Conservation (phyloP, 768 basidiomycete genomes). For the Leccinum imitatum region DNA sequence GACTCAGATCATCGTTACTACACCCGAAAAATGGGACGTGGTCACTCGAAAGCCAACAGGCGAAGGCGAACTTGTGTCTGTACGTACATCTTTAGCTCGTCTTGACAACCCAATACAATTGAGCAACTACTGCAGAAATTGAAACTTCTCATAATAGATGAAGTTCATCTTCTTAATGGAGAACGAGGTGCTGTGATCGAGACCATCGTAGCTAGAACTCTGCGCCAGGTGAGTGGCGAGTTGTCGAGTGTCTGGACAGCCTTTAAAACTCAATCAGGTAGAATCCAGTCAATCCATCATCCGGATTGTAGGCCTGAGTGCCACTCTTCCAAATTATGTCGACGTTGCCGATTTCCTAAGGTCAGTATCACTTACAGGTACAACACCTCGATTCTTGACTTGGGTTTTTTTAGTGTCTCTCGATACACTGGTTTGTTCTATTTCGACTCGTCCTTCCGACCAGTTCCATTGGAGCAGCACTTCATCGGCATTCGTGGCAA, state of each 20-base stretch:
- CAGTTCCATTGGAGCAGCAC: slow-evolving; percentile 95
- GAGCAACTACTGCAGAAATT: slow-evolving; percentile 56
- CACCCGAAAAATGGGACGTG: slow-evolving; percentile 99
- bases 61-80: slow-evolving; percentile 94
- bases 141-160: slow-evolving; percentile 95
- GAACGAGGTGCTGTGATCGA: slow-evolving; percentile 98
- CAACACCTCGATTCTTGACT: slow-evolving; percentile 1
- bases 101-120: background rate
- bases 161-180: slow-evolving; percentile 95
- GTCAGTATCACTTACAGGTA: slow-evolving; percentile 39
- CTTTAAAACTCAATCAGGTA: slow-evolving; percentile 50
- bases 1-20: slow-evolving; percentile 98
- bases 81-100: slow-evolving; percentile 36
- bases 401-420: slow-evolving; percentile 63
- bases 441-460: slow-evolving; percentile 96
- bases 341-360: slow-evolving; percentile 95
- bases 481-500: slow-evolving; percentile 94
- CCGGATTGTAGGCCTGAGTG: slow-evolving; percentile 93
- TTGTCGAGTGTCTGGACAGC: background rate
- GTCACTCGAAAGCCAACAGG: slow-evolving; percentile 96
- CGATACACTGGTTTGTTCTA: slow-evolving; percentile 87
- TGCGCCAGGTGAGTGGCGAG: slow-evolving; percentile 65
- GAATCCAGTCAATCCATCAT: slow-evolving; percentile 96
- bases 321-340: slow-evolving; percentile 94
- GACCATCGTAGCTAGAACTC: slow-evolving; percentile 93